Conservation (phyloP, 352 stramenopile species). For the Phytophthora macrochlamydospora region DNA sequence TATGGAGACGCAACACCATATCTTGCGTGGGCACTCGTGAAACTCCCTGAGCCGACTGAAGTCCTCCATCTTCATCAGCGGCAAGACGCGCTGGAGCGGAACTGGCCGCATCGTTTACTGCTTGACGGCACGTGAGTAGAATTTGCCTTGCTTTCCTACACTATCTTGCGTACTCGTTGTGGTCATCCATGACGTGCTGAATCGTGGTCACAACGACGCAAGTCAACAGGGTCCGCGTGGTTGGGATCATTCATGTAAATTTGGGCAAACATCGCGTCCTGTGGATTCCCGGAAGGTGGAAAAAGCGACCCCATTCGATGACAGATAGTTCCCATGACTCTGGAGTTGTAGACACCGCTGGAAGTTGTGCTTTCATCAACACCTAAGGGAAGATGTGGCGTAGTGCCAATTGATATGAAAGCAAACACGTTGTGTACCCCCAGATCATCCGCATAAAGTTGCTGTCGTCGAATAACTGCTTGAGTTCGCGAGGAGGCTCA, state of each 20-base stretch:
- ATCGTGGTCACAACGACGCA: neutral
- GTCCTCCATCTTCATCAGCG: neutral
- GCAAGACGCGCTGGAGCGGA: neutral
- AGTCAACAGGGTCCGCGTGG: neutral
- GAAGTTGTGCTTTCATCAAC: constrained; percentile 6
- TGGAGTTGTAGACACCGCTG: constrained; percentile 3
- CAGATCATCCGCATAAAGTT: constrained; percentile 7
- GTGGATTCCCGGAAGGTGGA: neutral
- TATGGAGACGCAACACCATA: neutral
- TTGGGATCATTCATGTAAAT: constrained; percentile 19
- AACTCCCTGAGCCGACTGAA: neutral
- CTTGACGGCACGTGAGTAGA: neutral
- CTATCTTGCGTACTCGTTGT: constrained; percentile 10
- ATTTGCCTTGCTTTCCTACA: neutral
- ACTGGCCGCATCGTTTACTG: too few relatives aligned
- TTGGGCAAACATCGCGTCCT: constrained; percentile 4
- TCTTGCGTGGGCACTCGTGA: neutral
- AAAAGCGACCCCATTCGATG: constrained; percentile 1
- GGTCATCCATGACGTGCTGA: neutral
- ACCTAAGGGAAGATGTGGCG: neutral
- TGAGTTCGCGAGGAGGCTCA: neutral
- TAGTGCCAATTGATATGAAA: constrained; percentile 8
- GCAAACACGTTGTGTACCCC: constrained; percentile 19
- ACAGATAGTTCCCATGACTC: constrained; percentile 1
- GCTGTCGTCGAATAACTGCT: neutral